Evolutionary conservation across 2,329 filamentous ascomycete species (phyloP).

Genomic region (Tympanopsis confertula): DNA sequence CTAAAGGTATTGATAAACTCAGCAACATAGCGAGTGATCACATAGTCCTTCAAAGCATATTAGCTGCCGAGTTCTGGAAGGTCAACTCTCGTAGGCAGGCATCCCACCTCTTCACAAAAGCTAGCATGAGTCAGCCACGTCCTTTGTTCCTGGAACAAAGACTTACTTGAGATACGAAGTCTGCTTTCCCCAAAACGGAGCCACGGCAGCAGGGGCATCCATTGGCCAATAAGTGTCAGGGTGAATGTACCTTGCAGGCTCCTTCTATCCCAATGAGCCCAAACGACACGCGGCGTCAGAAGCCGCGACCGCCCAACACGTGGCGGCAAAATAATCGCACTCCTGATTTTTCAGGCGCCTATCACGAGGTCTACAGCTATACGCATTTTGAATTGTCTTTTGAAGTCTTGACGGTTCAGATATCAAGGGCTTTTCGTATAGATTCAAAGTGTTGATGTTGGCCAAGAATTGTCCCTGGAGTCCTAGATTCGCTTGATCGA

Average conservation of each 20-base stretch:
- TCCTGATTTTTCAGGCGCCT: neutral
- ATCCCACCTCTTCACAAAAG: neutral
- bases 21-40: slow-evolving; percentile 26
- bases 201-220: neutral
- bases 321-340: neutral
- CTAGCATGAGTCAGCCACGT: neutral
- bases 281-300: too few species aligned
- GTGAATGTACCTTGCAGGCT: neutral
- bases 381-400: too few species aligned
- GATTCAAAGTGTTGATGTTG: too few species aligned
- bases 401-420: too few species aligned
- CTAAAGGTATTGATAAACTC: slow-evolving; percentile 32
- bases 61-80: neutral
- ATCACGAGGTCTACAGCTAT: neutral
- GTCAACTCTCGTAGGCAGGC: neutral
- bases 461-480: too few species aligned
- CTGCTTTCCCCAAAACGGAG: slow-evolving; percentile 16
- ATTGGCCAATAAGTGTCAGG: neutral
- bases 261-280: too few species aligned
- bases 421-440: too few species aligned
- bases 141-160: slow-evolving; percentile 10
- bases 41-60: slow-evolving; percentile 17
- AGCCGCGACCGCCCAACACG: too few species aligned
- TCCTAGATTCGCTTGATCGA: too few species aligned
- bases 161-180: slow-evolving; percentile 19